A percentile compares a stretch with the other conserved stretches of the same genome.
Evolutionary conservation across 1,284 basidiomycete genomes (phyloP).

Genomic region (Malassezia japonica): DNA sequence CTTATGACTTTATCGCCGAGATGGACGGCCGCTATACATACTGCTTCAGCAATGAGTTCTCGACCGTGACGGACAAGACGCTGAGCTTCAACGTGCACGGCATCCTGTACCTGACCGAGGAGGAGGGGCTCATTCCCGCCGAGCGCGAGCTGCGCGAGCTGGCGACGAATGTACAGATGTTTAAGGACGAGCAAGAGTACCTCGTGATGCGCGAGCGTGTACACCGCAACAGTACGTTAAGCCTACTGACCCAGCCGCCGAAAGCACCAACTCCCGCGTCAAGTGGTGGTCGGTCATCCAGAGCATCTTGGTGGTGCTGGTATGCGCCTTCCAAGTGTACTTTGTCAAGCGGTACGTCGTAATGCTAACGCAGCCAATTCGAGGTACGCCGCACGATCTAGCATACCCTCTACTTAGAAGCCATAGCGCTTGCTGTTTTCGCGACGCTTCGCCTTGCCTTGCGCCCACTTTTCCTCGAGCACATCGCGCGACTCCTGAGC

Average conservation of each 20-base stretch:
- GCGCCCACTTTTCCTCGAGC: slow-evolving; percentile 36
- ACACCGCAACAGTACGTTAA: slow-evolving; percentile 68
- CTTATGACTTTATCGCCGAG: slow-evolving; percentile 73
- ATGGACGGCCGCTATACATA: slow-evolving; percentile 82
- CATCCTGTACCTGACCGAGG: slow-evolving; percentile 79
- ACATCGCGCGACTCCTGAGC: slow-evolving; percentile 29
- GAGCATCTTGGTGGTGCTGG: slow-evolving; percentile 70
- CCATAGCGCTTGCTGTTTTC: slow-evolving; percentile 22
- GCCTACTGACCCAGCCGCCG: slow-evolving; percentile 45
- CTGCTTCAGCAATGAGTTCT: slow-evolving; percentile 98
- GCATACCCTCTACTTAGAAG: slow-evolving; percentile 16
- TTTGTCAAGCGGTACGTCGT: slow-evolving; percentile 67
- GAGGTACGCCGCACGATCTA: slow-evolving; percentile 16
- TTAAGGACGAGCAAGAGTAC: slow-evolving; percentile 99
- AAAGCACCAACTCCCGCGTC: slow-evolving; percentile 69
- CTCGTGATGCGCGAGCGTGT: slow-evolving; percentile 85
- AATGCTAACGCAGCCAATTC: slow-evolving; percentile 14
- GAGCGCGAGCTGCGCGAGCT: slow-evolving; percentile 87
- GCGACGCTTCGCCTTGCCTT: slow-evolving; percentile 20
- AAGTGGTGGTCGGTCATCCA: slow-evolving; percentile 99
- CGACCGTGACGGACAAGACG: slow-evolving; percentile 83
- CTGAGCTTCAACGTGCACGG: slow-evolving; percentile 97
- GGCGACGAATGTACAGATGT: slow-evolving; percentile 71
- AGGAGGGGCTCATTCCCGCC: slow-evolving; percentile 65
- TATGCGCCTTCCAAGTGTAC: slow-evolving; percentile 94